phyloP scores from a whole-genome alignment of 2,329 filamentous ascomycete species.

The Helotiales sp. region DNA sequence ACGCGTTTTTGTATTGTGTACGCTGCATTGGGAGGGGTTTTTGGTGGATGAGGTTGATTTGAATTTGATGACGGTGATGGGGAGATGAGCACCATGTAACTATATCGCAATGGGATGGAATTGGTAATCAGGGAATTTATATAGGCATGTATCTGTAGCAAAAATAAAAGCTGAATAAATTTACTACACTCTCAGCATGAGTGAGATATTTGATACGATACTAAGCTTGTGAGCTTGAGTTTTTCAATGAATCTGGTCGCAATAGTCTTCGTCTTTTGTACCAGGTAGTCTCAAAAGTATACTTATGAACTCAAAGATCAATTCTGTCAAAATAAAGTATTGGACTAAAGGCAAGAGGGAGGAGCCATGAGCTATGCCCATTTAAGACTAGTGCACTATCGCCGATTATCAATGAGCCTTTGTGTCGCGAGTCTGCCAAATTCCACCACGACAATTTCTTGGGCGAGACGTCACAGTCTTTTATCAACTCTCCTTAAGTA shows the following conservation, averaged over 20 bases:
- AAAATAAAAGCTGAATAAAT: slow-evolving; percentile 15
- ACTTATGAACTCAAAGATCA: no score
- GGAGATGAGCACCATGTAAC: slow-evolving; percentile 18
- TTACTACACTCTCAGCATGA: not conserved
- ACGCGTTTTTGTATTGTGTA: slow-evolving; percentile 19
- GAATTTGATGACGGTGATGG: not conserved
- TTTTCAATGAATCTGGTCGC: no score
- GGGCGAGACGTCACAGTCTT: slow-evolving; percentile 5
- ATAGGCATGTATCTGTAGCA: slow-evolving; percentile 15
- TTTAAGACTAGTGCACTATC: no score
- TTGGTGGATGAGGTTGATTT: slow-evolving; percentile 2
- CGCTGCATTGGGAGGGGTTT: slow-evolving; percentile 25
- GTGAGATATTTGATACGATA: not conserved
- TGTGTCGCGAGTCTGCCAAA: slow-evolving; percentile 5
- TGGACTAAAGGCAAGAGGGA: no score
- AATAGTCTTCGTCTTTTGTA: no score
- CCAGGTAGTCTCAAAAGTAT: no score
- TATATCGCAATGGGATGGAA: slow-evolving; percentile 9
- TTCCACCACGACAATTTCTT: slow-evolving; percentile 1
- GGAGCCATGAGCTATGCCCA: no score
- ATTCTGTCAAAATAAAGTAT: no score
- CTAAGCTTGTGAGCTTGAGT: no score
- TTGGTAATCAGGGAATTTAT: slow-evolving; percentile 14
- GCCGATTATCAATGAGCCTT: slow-evolving; percentile 1
- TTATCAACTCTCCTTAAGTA: slow-evolving; percentile 9